Conservation (phyloP, 2,329 filamentous ascomycete genomes). For the Beauveria asiatica region DNA sequence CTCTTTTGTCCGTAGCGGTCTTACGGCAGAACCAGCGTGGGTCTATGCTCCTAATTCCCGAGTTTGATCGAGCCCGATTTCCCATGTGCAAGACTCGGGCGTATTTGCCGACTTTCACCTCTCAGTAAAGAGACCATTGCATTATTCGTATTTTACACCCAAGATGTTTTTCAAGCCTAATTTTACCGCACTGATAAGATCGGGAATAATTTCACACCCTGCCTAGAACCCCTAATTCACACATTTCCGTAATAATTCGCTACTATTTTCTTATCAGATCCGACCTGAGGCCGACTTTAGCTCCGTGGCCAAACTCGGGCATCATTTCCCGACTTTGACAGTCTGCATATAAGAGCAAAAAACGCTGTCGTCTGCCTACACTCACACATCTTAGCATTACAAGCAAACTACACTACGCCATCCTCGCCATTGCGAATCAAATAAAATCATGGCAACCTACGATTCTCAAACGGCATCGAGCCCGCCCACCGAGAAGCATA, state of each 20-base stretch:
- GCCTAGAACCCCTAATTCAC: too few relatives aligned
- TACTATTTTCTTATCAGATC: too few relatives aligned
- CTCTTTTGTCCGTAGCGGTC: too few relatives aligned
- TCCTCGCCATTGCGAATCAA: background rate
- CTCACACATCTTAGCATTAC: too few relatives aligned
- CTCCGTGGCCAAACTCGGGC: background rate
- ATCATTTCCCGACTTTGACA: background rate
- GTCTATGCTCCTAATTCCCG: too few relatives aligned
- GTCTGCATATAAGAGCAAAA: background rate
- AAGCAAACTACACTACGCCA: too few relatives aligned
- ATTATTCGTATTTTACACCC: too few relatives aligned
- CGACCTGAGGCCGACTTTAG: conserved; percentile 1
- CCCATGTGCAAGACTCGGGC: background rate
- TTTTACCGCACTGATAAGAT: too few relatives aligned
- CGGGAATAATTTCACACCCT: background rate
- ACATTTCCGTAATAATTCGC: too few relatives aligned
- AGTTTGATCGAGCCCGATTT: too few relatives aligned
- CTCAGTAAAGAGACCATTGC: background rate
- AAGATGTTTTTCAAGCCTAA: too few relatives aligned
- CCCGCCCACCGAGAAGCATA: background rate
- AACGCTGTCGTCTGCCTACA: background rate
- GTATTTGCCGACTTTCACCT: background rate
- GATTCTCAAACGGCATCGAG: background rate
- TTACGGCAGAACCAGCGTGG: too few relatives aligned
- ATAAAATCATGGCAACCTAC: background rate